Base-by-base conservation (phyloP, 108 stramenopile genomes). In the Cyclostephanos tholiformis region DNA sequence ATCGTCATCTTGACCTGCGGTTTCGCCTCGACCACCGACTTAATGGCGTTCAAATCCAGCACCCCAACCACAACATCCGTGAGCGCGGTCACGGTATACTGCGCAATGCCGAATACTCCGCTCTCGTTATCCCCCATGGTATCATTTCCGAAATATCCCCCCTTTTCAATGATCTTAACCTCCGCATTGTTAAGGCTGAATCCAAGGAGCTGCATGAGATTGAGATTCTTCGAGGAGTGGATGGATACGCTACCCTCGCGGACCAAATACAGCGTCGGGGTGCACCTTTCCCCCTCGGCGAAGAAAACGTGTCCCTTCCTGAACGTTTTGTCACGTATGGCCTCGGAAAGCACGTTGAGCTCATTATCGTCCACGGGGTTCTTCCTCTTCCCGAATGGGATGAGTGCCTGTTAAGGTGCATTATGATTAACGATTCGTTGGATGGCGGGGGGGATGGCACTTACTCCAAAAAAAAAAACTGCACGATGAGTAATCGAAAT, bases 121-220 rank as follows among this genome's bases (percentile, higher is more conserved):
- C 79, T 78, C 58, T 91, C 87, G 25, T 75, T 82, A 32, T 79
- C 74, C 14, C 77, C 74, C n/a, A 85, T 63, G 0, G 77, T 85
- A 49, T 85, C 87, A 69, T 86, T 84, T 53, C 89, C 91, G 71
- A 92, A 92, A 70, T 82, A 88, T 11, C 91, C 86, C 20, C 80
- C 75, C 4, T 60, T 32, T 22, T 84, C 77, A 36, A 90, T 78
- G 5, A 63, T 79, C 58, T 80, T 73, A 1, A 77, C 73, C 61
- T 76, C 72, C 39, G 73, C 86, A 26, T 80, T 66, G 16, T 61
- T 69, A 26, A 84, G 35, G 0, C 35, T 72, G 35, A 86, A 53
- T 22, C 78, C 81, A 48, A 83, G 75, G 35, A 77, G 23, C 16
- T 60, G 17, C 43, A 75, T 57, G 41, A 78, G 64, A 46, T 79